A percentile compares a stretch with the other conserved stretches of the same genome.
phyloP scores from a whole-genome alignment of 257 asterid genomes.

The Rhazya stricta region DNA sequence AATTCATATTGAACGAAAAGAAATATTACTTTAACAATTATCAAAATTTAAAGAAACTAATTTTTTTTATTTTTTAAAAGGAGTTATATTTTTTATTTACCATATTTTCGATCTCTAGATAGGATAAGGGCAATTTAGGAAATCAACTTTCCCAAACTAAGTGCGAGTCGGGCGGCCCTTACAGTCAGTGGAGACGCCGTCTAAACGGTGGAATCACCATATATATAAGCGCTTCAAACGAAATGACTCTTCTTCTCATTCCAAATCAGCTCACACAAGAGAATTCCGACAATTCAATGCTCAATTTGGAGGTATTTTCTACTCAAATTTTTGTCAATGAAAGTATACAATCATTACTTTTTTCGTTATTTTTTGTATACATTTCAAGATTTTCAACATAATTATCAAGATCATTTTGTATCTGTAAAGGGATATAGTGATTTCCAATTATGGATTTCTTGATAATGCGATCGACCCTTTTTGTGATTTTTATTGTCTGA shows the following conservation, averaged over 20 bases:
- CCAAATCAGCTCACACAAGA: slow-evolving; percentile 6
- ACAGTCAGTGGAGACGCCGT: background rate
- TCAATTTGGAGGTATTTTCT: slow-evolving; percentile 6
- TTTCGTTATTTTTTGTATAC: background rate
- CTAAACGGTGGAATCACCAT: background rate
- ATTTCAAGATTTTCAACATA: background rate
- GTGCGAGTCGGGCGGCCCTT: slow-evolving; percentile 3
- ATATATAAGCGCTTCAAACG: background rate
- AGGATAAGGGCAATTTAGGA: background rate
- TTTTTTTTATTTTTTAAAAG: no score
- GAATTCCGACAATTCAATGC: background rate
- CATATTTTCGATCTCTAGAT: no score
- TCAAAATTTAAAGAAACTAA: no score
- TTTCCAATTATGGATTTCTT: background rate
- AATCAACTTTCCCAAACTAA: background rate
- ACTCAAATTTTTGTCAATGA: no score
- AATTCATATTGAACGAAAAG: no score
- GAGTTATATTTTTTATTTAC: no score
- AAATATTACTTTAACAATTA: no score
- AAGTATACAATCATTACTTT: background rate
- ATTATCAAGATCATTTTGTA: background rate
- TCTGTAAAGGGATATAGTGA: slow-evolving; percentile 9
- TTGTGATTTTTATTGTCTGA: background rate
- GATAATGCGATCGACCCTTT: background rate
- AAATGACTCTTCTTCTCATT: background rate